Percentiles rank a stretch among this genome's conserved stretches.
These are phyloP conservation scores for Clavispora asparagi DNA, from an alignment of 805 yeast species.

Conservation along the genomic window DNA sequence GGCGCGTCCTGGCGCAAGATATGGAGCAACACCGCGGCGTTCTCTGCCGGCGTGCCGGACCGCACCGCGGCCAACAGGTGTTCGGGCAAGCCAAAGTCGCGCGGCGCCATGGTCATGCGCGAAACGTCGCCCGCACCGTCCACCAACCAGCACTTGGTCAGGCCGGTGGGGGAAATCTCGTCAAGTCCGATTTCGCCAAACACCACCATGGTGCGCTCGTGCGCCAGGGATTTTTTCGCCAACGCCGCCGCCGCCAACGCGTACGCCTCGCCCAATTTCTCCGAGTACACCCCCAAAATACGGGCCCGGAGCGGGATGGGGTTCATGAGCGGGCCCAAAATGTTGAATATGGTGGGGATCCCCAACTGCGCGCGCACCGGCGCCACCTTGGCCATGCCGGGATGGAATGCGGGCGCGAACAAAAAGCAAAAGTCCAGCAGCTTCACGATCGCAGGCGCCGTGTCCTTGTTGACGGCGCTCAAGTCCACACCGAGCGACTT, in stretches of 20 bases:
- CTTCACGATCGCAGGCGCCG: slow-evolving; percentile 56
- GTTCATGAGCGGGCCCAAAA: slow-evolving; percentile 88
- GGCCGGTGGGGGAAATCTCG: slow-evolving; percentile 88
- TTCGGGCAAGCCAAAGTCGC: slow-evolving; percentile 75
- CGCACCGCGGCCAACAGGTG: slow-evolving; percentile 64
- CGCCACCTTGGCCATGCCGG: slow-evolving; percentile 83
- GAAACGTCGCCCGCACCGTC: slow-evolving; percentile 38
- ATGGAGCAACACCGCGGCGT: slow-evolving; percentile 55
- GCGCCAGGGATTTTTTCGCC: slow-evolving; percentile 43
- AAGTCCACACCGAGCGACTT: slow-evolving; percentile 78
- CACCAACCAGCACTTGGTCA: slow-evolving; percentile 74
- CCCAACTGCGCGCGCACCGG: slow-evolving; percentile 73
- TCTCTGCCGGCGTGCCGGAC: slow-evolving; percentile 84
- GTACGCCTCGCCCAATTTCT: slow-evolving; percentile 71
- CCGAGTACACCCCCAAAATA: slow-evolving; percentile 84
- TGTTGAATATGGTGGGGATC: slow-evolving; percentile 89
- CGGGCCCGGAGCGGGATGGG: slow-evolving; percentile 81
- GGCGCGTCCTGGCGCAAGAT: slow-evolving; percentile 42
- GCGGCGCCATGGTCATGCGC: slow-evolving; percentile 51
- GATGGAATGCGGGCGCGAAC: slow-evolving; percentile 92
- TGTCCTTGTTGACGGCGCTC: slow-evolving; percentile 54
- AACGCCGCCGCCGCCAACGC: slow-evolving; percentile 74
- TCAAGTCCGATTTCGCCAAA: slow-evolving; percentile 92
- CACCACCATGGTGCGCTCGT: slow-evolving; percentile 71
- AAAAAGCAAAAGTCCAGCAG: slow-evolving; percentile 58